phyloP scores from a whole-genome alignment of 768 basidiomycete species.

The Tylopilus plumbeoviolaceoides region DNA sequence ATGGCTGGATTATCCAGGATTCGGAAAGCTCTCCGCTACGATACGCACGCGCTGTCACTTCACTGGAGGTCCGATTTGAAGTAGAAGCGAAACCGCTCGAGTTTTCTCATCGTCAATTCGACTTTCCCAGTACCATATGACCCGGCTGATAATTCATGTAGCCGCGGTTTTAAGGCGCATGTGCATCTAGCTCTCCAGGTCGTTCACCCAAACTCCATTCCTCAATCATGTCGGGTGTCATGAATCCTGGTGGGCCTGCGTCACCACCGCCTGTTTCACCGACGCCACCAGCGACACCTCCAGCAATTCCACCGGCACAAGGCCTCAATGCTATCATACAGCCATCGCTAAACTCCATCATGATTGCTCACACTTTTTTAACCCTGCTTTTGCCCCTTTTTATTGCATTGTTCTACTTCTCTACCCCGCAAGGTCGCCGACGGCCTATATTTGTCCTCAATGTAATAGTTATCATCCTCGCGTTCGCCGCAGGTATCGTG shows the following conservation, averaged over 20 bases:
- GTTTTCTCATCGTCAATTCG: neutral
- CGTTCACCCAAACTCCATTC: neutral
- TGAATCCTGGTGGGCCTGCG: conserved; percentile 3
- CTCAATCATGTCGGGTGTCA: conserved; percentile 12
- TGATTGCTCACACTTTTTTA: conserved; percentile 30
- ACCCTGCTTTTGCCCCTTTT: conserved; percentile 30
- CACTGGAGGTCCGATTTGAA: neutral
- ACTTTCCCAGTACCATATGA: neutral
- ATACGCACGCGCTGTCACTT: no score
- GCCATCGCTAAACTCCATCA: conserved; percentile 21
- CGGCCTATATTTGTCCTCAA: conserved; percentile 31
- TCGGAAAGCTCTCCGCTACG: neutral
- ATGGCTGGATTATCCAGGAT: neutral
- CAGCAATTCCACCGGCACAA: neutral
- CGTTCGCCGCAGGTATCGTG: conserved; percentile 19
- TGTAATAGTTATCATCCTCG: conserved; percentile 18
- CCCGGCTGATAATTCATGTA: neutral
- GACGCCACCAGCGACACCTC: neutral
- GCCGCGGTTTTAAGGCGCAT: neutral
- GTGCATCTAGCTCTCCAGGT: neutral
- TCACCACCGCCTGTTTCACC: neutral
- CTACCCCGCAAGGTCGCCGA: conserved; percentile 21
- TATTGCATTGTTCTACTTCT: conserved; percentile 29
- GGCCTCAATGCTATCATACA: conserved; percentile 10
- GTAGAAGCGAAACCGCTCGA: neutral